These are phyloP conservation scores for Fusarium transvaalense DNA, from an alignment of 2,329 filamentous ascomycete species.

Conservation along the genomic window DNA sequence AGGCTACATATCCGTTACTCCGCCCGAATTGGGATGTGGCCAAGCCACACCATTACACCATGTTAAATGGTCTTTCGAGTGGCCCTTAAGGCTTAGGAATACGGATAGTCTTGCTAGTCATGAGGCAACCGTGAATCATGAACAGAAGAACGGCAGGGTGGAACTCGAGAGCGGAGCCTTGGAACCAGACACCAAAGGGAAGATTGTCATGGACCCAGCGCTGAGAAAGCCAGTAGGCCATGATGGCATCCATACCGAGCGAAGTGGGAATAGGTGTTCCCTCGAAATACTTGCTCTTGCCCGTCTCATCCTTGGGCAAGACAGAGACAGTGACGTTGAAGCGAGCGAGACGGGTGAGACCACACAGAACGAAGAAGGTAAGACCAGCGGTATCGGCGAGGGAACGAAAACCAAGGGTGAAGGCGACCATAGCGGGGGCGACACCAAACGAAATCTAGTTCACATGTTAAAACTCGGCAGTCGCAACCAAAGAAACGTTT, in stretches of 20 bases:
- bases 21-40: conserved; percentile 2
- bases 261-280: conserved; percentile 96
- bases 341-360: conserved; percentile 90
- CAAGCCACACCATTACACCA: conserved; percentile 18
- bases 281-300: conserved; percentile 96
- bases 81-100: conserved; percentile 82
- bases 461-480: conserved; percentile 20
- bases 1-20: conserved; percentile 7
- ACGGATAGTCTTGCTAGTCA: conserved; percentile 95
- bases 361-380: conserved; percentile 92
- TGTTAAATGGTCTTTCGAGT: conserved; percentile 32
- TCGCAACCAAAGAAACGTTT: conserved; percentile 6
- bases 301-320: conserved; percentile 89
- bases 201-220: conserved; percentile 83
- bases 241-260: conserved; percentile 81
- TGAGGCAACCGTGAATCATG: conserved; percentile 88
- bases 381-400: conserved; percentile 83
- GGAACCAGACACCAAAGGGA: conserved; percentile 78
- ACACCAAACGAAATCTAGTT: conserved; percentile 93
- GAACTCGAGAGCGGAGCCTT: conserved; percentile 79
- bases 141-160: conserved; percentile 88
- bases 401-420: conserved; percentile 89
- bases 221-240: conserved; percentile 89
- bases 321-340: conserved; percentile 96
- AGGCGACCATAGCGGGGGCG: conserved; percentile 86